phyloP scores from a whole-genome alignment of 257 asterid species.

The Mentha longifolia region DNA sequence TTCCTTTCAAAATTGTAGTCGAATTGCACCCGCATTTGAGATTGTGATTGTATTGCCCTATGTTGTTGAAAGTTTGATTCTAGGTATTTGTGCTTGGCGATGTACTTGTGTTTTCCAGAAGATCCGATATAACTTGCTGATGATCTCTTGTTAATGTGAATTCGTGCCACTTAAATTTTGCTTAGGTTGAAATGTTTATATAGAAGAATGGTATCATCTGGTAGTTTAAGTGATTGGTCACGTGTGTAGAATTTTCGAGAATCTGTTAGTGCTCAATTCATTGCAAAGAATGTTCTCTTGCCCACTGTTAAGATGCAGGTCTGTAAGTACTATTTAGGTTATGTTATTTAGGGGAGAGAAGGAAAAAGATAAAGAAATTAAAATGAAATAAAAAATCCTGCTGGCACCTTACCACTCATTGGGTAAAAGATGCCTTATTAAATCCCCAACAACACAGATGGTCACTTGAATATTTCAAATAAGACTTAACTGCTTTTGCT shows the following conservation, averaged over 20 bases:
- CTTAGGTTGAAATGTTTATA: conserved; percentile 24
- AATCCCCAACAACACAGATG: neutral
- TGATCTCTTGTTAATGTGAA: conserved; percentile 18
- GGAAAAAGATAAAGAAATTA: neutral
- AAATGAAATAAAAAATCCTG: too few species aligned
- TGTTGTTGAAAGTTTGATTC: neutral
- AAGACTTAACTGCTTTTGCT: conserved; percentile 1
- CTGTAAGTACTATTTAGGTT: neutral
- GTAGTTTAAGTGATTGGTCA: neutral
- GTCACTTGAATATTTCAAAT: neutral
- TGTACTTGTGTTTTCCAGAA: conserved; percentile 20
- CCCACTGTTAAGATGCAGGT: neutral
- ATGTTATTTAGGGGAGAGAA: neutral
- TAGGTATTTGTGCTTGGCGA: conserved; percentile 18
- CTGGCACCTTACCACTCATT: neutral
- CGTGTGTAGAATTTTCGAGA: neutral
- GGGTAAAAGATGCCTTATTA: neutral
- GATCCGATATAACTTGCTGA: conserved; percentile 33
- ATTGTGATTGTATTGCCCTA: conserved; percentile 30
- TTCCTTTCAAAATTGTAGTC: neutral
- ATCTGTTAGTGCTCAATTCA: neutral
- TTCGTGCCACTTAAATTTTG: conserved; percentile 22
- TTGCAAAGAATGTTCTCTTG: neutral
- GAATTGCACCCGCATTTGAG: conserved; percentile 23
- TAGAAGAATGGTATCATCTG: neutral